Conservation (phyloP, 164 flowering plant genomes). For the Euptelea pleiosperma region DNA sequence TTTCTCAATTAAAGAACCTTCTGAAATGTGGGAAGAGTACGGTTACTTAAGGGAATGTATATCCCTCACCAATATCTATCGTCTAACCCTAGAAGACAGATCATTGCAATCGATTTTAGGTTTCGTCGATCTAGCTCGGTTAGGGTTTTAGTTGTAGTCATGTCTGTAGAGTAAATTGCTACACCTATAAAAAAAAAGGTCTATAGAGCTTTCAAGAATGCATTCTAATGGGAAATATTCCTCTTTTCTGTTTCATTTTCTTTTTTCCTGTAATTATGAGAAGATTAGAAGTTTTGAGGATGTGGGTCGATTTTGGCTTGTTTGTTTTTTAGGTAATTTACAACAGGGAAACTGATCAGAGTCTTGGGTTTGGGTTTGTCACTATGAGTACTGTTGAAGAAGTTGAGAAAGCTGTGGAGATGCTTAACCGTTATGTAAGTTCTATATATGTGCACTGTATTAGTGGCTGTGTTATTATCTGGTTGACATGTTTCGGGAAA, state of each 20-base stretch:
- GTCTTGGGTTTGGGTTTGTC: constrained; percentile 69
- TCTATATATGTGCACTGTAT: constrained; percentile 1
- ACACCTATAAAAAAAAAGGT: no score
- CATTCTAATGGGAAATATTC: neutral
- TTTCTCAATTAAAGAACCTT: no score
- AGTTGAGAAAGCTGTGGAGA: constrained; percentile 64
- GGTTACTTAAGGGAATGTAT: no score
- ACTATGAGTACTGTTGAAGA: constrained; percentile 65
- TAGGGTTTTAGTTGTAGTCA: no score
- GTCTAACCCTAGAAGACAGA: no score
- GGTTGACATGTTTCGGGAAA: neutral
- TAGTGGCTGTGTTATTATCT: neutral
- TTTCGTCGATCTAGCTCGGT: no score
- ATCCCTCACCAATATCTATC: no score
- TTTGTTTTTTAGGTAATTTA: constrained; percentile 48
- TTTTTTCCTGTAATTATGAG: neutral
- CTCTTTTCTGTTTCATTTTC: neutral
- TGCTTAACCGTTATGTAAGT: constrained; percentile 53
- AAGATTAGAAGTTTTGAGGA: constrained; percentile 3
- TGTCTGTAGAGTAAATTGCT: no score
- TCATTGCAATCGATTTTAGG: no score
- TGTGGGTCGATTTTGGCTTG: constrained; percentile 7
- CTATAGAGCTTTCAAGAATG: no score
- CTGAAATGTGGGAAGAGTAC: no score
- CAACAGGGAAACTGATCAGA: constrained; percentile 54